These are phyloP conservation scores for Tephrocybe sp. DNA, from an alignment of 768 basidiomycete species.

Conservation along the genomic window DNA sequence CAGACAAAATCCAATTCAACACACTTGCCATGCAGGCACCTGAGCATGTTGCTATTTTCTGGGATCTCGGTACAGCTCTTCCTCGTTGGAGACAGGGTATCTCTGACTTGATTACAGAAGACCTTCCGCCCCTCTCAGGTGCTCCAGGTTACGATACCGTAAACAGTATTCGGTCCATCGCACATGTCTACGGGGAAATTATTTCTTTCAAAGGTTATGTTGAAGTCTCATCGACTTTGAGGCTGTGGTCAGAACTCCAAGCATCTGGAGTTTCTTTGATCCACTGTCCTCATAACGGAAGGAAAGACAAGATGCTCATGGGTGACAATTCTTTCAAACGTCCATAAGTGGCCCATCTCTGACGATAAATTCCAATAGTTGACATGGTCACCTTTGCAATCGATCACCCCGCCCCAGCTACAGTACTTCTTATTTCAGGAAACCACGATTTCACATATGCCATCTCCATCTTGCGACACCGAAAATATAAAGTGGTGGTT, in stretches of 20 bases:
- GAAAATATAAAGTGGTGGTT: conserved; percentile 37
- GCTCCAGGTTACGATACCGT: conserved; percentile 40
- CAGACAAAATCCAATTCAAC: not conserved
- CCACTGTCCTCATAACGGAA: conserved; percentile 35
- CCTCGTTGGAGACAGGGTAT: not conserved
- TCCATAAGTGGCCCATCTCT: not conserved
- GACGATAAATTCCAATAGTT: conserved; percentile 10
- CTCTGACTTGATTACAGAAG: conserved; percentile 27
- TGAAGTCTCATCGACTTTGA: conserved; percentile 37
- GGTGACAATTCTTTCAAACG: conserved; percentile 26
- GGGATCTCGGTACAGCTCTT: conserved; percentile 23
- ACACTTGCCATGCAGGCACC: conserved; percentile 30
- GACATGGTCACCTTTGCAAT: conserved; percentile 31
- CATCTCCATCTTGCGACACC: conserved; percentile 36
- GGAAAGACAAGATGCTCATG: conserved; percentile 47
- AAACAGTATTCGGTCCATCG: conserved; percentile 41
- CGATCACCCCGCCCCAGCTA: conserved; percentile 43
- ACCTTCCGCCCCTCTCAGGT: conserved; percentile 31
- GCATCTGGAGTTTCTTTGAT: conserved; percentile 44
- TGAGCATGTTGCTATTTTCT: conserved; percentile 38
- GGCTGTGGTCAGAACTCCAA: conserved; percentile 41
- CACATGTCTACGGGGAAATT: conserved; percentile 44
- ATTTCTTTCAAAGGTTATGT: conserved; percentile 54
- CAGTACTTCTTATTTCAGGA: conserved; percentile 45
- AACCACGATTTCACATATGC: conserved; percentile 46